Evolutionary conservation across 306 rosid genomes (phyloP).

Genomic region (Pueraria montana): DNA sequence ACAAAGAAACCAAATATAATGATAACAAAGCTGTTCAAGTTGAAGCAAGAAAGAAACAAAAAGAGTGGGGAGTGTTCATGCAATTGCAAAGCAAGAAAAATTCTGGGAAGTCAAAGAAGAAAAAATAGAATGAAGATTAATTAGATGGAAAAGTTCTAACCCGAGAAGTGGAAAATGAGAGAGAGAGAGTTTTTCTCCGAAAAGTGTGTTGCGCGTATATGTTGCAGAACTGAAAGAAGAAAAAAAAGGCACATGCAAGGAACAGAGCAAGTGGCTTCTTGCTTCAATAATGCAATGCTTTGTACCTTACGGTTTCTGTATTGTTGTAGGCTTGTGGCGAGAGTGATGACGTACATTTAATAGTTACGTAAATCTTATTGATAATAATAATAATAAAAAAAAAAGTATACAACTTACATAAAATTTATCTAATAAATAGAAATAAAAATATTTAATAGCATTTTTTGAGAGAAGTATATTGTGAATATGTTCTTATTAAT

Average conservation of each 20-base stretch:
- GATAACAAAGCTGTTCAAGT: neutral
- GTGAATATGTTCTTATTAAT: no score
- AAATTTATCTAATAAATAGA: no score
- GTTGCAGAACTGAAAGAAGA: neutral
- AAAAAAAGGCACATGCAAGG: neutral
- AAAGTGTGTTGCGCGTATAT: neutral
- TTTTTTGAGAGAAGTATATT: no score
- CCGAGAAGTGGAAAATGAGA: neutral
- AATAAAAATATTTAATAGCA: no score
- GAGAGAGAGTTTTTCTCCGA: neutral
- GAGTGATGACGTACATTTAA: no score
- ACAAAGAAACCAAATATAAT: neutral
- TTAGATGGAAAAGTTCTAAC: neutral
- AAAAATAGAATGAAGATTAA: neutral
- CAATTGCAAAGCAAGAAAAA: neutral
- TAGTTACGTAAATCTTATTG: no score
- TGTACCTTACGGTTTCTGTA: neutral
- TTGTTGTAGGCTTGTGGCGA: neutral
- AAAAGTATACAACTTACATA: no score
- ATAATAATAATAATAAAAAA: no score
- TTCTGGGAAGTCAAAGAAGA: neutral
- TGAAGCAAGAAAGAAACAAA: neutral
- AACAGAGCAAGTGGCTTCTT: neutral
- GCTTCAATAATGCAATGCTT: constrained; percentile 2
- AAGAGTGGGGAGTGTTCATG: neutral